Percentiles rank a stretch among this genome's conserved stretches.
These are phyloP conservation scores for Aquanectria penicillioides DNA, from an alignment of 2,329 filamentous ascomycete genomes.

Conservation along the genomic window DNA sequence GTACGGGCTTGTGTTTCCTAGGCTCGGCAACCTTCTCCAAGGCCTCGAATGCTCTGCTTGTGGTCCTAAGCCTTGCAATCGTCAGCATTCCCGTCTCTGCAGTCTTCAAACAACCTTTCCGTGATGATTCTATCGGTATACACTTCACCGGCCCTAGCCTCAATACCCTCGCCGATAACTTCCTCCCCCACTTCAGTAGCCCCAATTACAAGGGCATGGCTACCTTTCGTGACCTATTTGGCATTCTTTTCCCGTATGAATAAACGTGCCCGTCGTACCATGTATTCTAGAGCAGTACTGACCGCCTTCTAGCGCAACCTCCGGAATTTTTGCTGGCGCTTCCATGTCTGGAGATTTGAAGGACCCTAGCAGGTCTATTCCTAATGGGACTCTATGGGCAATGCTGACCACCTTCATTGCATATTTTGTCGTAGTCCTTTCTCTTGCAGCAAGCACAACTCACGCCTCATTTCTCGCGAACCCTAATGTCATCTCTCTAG, in stretches of 20 bases:
- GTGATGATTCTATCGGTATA: constrained; percentile 68
- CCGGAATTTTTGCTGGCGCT: constrained; percentile 74
- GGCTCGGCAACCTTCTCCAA: constrained; percentile 84
- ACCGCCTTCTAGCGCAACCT: constrained; percentile 53
- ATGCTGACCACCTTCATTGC: constrained; percentile 79
- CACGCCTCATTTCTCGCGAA: constrained; percentile 78
- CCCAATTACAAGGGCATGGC: constrained; percentile 70
- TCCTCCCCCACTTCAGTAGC: constrained; percentile 74
- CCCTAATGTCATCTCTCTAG: constrained; percentile 82
- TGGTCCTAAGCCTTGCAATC: constrained; percentile 77
- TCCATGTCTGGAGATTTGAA: constrained; percentile 91
- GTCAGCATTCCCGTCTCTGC: constrained; percentile 87
- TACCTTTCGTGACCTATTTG: constrained; percentile 85
- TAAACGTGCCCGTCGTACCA: neutral
- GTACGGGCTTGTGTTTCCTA: constrained; percentile 79
- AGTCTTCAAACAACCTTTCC: constrained; percentile 74
- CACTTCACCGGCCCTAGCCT: constrained; percentile 82
- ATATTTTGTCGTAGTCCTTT: constrained; percentile 80
- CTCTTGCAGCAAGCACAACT: constrained; percentile 81
- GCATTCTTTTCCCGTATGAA: constrained; percentile 78
- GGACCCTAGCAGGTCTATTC: constrained; percentile 85
- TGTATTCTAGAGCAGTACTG: constrained; percentile 37
- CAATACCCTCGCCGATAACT: constrained; percentile 76
- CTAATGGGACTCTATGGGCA: constrained; percentile 83
- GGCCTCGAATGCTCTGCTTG: constrained; percentile 79